phyloP scores from a whole-genome alignment of 78 protist genomes.

The Speleostelium caveatum region DNA sequence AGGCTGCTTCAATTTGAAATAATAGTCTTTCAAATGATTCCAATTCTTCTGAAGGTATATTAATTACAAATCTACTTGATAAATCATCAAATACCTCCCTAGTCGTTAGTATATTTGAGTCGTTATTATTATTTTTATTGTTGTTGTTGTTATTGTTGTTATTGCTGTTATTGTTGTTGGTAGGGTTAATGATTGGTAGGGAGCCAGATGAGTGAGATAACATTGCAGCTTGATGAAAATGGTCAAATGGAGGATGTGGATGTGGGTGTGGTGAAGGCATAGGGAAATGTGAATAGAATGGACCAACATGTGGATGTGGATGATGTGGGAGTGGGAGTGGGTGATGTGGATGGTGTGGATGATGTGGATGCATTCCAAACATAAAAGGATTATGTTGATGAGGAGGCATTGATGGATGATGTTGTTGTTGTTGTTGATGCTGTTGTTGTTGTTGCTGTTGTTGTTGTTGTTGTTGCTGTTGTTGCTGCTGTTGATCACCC shows the following conservation, averaged over 20 bases:
- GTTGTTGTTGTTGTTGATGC: slow-evolving; percentile 34
- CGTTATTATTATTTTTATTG: slow-evolving; percentile 5
- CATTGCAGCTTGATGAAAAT: background rate
- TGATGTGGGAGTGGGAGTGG: background rate
- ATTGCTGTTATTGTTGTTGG: background rate
- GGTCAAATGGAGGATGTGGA: background rate
- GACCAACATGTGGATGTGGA: background rate
- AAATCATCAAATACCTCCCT: slow-evolving; percentile 75
- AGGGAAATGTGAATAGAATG: background rate
- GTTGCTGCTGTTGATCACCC: too few species aligned
- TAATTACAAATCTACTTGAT: slow-evolving; percentile 84
- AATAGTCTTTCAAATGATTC: slow-evolving; percentile 86
- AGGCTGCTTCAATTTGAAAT: slow-evolving; percentile 89
- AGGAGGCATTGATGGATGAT: background rate
- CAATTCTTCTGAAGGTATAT: slow-evolving; percentile 88
- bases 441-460: background rate
- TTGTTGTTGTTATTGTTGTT: slow-evolving; percentile 18
- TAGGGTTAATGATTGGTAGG: background rate
- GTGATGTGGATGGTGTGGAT: background rate
- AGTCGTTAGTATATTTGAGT: slow-evolving; percentile 20
- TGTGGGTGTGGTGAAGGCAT: background rate
- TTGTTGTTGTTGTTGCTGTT: background rate
- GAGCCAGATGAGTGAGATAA: background rate
- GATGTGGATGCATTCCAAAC: background rate
- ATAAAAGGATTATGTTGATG: background rate